Evolutionary conservation across 495 filamentous ascomycete genomes (phyloP), one percentile per base, ranked within the genome.

Genomic region (Viridothelium virens): DNA sequence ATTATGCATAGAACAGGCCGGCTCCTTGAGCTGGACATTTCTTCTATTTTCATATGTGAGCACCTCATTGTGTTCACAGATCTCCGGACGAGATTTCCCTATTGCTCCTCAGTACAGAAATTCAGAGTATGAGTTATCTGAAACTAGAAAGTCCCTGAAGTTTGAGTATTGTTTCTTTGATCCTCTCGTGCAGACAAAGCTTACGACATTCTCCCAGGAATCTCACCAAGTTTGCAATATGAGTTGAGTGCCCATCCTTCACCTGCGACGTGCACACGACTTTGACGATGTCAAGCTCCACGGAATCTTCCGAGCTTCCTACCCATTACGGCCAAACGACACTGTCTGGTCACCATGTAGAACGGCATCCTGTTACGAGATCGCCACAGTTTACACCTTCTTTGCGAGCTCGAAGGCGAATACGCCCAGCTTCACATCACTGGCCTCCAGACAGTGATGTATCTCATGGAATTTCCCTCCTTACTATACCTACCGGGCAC

Each of bases 301-400:
- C 1, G 6, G 25, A 59, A 7, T 59, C 53, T 2, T 59, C 53
- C 18, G 53, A 59, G 31, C 31, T 59, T 33, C 53, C 53, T 10
- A 33, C 31, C 10, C 53, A 59, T 59, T 59, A 59, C 18, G 53
- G 53, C 9, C 53, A 59, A 14, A 59, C 53, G 31, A 59, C 53
- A 59, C 36, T 59, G 18, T 59, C 53, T 10, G 53, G 53, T 3
- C 53, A 59, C 36, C 53, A 59, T 36, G 53, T 59, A 7, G 53
- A 59, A 36, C 33, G 53, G 14, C 53, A 18, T 34, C 36, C 53
- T 0, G 14, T 33, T 14, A 36, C 36, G 33, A 4, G 53, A 14
- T 7, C 31, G 0, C 14, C 2, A 7, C 53, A 59, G 53, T 14
- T 59, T 9, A 0, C 31, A 10, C 53, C 3, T 7, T 31, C 53